Base-by-base conservation (phyloP, 2,329 filamentous ascomycete species). In the Coniochaeta sp. region DNA sequence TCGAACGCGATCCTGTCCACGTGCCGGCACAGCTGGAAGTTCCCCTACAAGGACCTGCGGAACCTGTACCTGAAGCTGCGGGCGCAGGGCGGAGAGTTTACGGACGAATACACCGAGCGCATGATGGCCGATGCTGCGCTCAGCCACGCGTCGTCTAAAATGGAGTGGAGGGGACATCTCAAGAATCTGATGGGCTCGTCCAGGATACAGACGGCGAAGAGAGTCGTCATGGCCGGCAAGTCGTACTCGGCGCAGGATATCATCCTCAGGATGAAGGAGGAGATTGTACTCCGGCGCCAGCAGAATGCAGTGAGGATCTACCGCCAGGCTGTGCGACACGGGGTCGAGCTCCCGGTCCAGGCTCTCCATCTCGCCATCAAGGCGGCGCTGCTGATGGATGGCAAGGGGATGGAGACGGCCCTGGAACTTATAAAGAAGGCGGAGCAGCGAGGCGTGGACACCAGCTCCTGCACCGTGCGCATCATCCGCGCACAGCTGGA, bases 291-390 rank as follows among this genome's bases (percentile, higher is more conserved):
- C 2, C 67, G 70, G 12, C 68, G 71, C 5, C 73, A 74, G 64
- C 59, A 58, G 4, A 62, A 67, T 14, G 75, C 75, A 0, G 65
- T 75, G 58, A 64, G 63, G 17, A 71, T 77, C 4, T 83, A 81
- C 66, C 71, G 68, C 57, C 67, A 67, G 28, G 74, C 74, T 0
- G 52, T 71, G 1, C 64, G 62, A 10, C 67, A 64, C 4, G 72
- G 74, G 19, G 70, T 79, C 65, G 68, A 69, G 1, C 72, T 72
- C 61, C 76, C 74, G 30, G 65, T 66, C 3, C 71, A 74, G 26
- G 80, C 77, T 58, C 71, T 84, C 16, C 75, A 77, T n/a, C 69
- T 82, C 5, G 80, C 77, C 9, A 75, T 84, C 9, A 65, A 74
- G 10, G 78, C 79, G 1, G 68, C 17, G 54, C 66, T 17, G 67